phyloP scores from a whole-genome alignment of 2,329 filamentous ascomycete genomes.

The Sordariomycetes sp. region DNA sequence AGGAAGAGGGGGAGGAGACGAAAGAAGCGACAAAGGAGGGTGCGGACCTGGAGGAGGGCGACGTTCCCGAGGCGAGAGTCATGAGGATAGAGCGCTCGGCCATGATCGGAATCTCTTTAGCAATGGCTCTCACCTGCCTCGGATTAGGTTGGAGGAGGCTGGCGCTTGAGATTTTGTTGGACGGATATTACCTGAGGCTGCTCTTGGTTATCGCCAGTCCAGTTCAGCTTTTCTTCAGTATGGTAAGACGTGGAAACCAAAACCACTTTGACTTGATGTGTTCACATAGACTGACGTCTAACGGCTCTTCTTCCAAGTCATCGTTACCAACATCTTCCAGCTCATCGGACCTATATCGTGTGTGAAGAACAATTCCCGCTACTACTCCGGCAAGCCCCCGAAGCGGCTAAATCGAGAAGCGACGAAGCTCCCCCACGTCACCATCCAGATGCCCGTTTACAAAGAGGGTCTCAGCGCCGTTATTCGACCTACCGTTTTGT shows the following conservation, averaged over 20 bases:
- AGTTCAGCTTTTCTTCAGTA: conserved; percentile 43
- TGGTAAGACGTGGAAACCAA: conserved; percentile 13
- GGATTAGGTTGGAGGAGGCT: conserved; percentile 42
- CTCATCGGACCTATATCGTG: conserved; percentile 33
- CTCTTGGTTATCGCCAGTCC: conserved; percentile 37
- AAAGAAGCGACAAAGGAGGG: conserved; percentile 22
- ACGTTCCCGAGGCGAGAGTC: conserved; percentile 25
- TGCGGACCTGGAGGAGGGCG: conserved; percentile 28
- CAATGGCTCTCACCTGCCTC: conserved; percentile 36
- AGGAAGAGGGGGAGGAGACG: conserved; percentile 23
- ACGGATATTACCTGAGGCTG: conserved; percentile 37
- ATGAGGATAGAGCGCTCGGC: conserved; percentile 40
- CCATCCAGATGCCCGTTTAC: conserved; percentile 31
- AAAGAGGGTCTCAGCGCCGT: conserved; percentile 22
- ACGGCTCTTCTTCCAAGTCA: conserved; percentile 29
- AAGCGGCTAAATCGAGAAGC: conserved; percentile 16
- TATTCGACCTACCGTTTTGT: conserved; percentile 34
- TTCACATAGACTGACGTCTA: conserved; percentile 7
- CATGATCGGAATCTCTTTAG: conserved; percentile 36
- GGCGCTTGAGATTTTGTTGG: conserved; percentile 38
- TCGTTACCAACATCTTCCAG: conserved; percentile 24
- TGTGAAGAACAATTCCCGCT: conserved; percentile 26
- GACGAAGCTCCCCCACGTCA: conserved; percentile 23
- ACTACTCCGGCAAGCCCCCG: conserved; percentile 25
- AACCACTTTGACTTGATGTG: no score